Percentiles rank a stretch among this genome's conserved stretches.
Evolutionary conservation across 352 stramenopile species (phyloP).

Genomic region (Pilasporangium apinafurcum): DNA sequence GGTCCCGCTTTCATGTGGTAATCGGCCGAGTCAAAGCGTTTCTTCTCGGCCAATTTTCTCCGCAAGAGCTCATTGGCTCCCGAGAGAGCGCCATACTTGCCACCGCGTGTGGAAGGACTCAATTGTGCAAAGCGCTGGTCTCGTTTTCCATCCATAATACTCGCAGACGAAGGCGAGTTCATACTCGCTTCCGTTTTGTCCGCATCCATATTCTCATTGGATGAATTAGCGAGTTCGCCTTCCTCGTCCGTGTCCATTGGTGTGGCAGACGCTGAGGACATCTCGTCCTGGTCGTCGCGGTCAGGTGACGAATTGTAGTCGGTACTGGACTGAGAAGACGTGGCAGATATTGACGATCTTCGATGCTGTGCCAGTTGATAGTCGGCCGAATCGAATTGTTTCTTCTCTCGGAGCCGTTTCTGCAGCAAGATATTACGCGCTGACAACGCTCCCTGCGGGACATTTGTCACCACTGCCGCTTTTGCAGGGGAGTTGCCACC

Average conservation of each 20-base stretch:
- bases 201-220: conserved; percentile 4
- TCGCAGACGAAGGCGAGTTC: conserved; percentile 44
- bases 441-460: conserved; percentile 20
- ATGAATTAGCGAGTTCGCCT: too few species aligned
- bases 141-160: conserved; percentile 10
- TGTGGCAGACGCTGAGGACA: neutral
- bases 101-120: conserved; percentile 37
- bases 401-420: conserved; percentile 63
- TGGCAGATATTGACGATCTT: conserved; percentile 1
- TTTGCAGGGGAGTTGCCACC: too few species aligned
- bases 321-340: conserved; percentile 6
- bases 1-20: conserved; percentile 17
- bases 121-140: conserved; percentile 29
- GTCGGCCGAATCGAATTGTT: conserved; percentile 71
- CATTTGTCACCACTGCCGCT: too few species aligned
- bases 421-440: conserved; percentile 66
- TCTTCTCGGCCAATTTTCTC: conserved; percentile 28
- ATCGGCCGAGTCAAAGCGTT: conserved; percentile 27
- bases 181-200: conserved; percentile 10
- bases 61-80: conserved; percentile 24
- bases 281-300: neutral
- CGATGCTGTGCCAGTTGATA: conserved; percentile 48
- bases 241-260: conserved; percentile 26
- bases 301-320: neutral
- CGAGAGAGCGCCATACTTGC: conserved; percentile 39